A percentile compares a stretch with the other conserved stretches of the same genome.
These are phyloP conservation scores for Oxyria digyna DNA, from an alignment of 148 eudicot species.

Conservation along the genomic window DNA sequence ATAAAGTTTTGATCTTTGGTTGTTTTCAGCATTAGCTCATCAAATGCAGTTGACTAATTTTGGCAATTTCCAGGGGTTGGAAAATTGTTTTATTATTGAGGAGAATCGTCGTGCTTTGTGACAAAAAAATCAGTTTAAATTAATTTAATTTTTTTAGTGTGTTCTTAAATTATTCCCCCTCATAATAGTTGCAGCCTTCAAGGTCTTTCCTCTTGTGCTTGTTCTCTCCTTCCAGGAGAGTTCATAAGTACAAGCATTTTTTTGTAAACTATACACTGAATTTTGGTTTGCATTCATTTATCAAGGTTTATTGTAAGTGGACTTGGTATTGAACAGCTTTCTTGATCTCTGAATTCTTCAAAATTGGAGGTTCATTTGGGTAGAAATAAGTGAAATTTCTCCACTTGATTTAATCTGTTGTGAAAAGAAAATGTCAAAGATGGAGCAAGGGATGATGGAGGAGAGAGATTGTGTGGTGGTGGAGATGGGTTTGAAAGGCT, in stretches of 20 bases:
- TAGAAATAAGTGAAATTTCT: not conserved
- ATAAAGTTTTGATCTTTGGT: conserved; percentile 5
- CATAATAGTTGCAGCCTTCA: not conserved
- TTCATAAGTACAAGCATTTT: not conserved
- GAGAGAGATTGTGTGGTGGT: conserved; percentile 7
- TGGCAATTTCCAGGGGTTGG: not conserved
- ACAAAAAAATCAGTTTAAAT: not conserved
- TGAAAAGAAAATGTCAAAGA: not conserved
- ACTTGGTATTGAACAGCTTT: not conserved
- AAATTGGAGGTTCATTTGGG: not conserved
- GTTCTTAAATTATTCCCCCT: not conserved
- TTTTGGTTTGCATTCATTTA: not conserved
- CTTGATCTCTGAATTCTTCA: not conserved
- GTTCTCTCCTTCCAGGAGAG: conserved; percentile 6
- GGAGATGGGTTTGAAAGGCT: conserved; percentile 8
- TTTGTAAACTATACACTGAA: not conserved
- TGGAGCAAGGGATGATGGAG: not conserved
- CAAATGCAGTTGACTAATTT: conserved; percentile 3
- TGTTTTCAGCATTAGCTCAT: conserved; percentile 6
- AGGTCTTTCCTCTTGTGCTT: not conserved
- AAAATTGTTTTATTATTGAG: not conserved
- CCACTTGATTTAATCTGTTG: not conserved
- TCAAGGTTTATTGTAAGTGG: not conserved
- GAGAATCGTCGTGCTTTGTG: conserved; percentile 2
- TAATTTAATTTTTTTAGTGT: not conserved